Percentiles rank a stretch among this genome's conserved stretches.
Evolutionary conservation across 805 yeast genomes (phyloP).

Genomic region (Candida coquimbonensis): DNA sequence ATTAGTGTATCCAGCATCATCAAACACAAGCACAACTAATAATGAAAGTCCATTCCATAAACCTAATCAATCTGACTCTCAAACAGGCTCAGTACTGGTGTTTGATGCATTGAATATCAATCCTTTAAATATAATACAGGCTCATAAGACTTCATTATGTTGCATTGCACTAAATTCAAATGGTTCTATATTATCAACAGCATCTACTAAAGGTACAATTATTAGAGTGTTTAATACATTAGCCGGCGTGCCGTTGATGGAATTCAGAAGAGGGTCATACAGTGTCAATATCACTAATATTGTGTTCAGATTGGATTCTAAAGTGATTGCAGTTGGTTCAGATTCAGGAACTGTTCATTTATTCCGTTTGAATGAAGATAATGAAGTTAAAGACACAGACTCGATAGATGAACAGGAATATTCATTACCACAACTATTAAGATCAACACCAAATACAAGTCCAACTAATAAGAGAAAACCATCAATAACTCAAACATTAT

Average conservation of each 20-base stretch:
- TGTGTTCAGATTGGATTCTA: slow-evolving; percentile 43
- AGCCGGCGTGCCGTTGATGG: slow-evolving; percentile 47
- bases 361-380: slow-evolving; percentile 34
- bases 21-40: neutral
- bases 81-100: slow-evolving; percentile 43
- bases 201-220: slow-evolving; percentile 86
- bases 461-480: slow-evolving; percentile 9
- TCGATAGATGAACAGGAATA: slow-evolving; percentile 1
- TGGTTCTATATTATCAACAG: slow-evolving; percentile 79
- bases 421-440: slow-evolving; percentile 9
- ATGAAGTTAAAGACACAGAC: neutral
- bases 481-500: slow-evolving; percentile 21
- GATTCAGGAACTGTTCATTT: slow-evolving; percentile 62
- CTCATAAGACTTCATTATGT: slow-evolving; percentile 76
- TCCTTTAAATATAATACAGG: slow-evolving; percentile 76
- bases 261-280: slow-evolving; percentile 78
- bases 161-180: slow-evolving; percentile 61
- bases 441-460: slow-evolving; percentile 4
- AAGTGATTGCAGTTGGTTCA: slow-evolving; percentile 48
- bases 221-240: slow-evolving; percentile 71
- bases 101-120: slow-evolving; percentile 70
- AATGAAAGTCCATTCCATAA: slow-evolving; percentile 5
- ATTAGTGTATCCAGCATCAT: slow-evolving; percentile 48
- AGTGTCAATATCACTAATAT: slow-evolving; percentile 48
- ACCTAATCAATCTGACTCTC: neutral